A percentile compares a stretch with the other conserved stretches of the same genome.
phyloP scores from a whole-genome alignment of 148 eudicot genomes.

The Cornus suecica region DNA sequence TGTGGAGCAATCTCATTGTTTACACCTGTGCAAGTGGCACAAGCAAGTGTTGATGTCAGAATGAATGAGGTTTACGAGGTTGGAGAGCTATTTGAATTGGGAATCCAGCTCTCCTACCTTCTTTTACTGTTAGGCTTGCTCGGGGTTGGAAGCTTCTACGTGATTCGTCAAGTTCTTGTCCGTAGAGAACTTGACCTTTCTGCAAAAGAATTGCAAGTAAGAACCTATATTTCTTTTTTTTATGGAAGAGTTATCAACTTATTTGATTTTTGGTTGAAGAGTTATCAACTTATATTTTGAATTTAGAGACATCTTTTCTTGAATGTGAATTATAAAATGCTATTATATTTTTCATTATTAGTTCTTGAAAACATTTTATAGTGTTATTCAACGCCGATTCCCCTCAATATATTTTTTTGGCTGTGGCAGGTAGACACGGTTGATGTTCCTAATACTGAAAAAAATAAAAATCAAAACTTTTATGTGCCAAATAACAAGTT shows the following conservation, averaged over 20 bases:
- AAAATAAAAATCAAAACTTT: no score
- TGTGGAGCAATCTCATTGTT: slow-evolving; percentile 49
- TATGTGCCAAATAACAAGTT: no score
- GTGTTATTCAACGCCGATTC: no score
- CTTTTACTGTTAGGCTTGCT: slow-evolving; percentile 78
- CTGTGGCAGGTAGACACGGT: no score
- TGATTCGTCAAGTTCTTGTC: slow-evolving; percentile 89
- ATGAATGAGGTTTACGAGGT: slow-evolving; percentile 62
- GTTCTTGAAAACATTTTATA: not conserved
- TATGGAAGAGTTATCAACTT: not conserved
- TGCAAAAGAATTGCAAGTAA: slow-evolving; percentile 93
- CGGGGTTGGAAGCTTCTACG: slow-evolving; percentile 83
- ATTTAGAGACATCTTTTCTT: no score
- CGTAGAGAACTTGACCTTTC: slow-evolving; percentile 98
- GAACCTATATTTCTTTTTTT: not conserved
- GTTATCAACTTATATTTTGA: not conserved
- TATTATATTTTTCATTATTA: no score
- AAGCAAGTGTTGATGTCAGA: slow-evolving; percentile 48
- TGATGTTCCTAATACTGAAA: no score
- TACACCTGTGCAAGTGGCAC: slow-evolving; percentile 50
- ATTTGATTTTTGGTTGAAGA: no score
- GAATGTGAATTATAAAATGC: no score
- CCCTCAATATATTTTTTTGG: not conserved
- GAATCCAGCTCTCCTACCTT: slow-evolving; percentile 86
- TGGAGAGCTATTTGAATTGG: slow-evolving; percentile 86